These are phyloP conservation scores for Ganoderma lingzhi DNA, from an alignment of 1,284 basidiomycete genomes.

Conservation along the genomic window DNA sequence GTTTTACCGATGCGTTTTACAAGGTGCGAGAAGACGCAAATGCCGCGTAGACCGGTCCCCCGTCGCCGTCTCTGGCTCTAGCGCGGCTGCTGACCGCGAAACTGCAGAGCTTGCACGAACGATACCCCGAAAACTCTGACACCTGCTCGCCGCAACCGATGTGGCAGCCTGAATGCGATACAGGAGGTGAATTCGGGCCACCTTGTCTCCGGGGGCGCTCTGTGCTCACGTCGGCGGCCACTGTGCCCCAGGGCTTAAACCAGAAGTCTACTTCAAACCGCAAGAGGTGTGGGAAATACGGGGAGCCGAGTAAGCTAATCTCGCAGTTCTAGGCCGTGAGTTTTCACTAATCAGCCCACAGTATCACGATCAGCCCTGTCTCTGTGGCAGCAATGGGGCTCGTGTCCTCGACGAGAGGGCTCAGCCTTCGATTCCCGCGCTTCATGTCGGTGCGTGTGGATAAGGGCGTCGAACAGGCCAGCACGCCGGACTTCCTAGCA, in stretches of 20 bases:
- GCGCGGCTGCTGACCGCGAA: constrained; percentile 16
- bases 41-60: not conserved
- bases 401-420: constrained; percentile 73
- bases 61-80: not conserved
- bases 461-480: constrained; percentile 83
- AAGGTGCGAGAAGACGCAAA: constrained; percentile 52
- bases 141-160: constrained; percentile 67
- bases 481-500: constrained; percentile 76
- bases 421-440: constrained; percentile 90
- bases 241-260: constrained; percentile 63
- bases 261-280: constrained; percentile 88
- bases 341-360: constrained; percentile 40
- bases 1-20: constrained; percentile 91
- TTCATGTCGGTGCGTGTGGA: constrained; percentile 86
- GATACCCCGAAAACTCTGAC: constrained; percentile 72
- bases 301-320: constrained; percentile 80
- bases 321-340: not conserved
- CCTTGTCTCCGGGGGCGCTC: constrained; percentile 11
- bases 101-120: constrained; percentile 60
- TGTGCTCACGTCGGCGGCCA: constrained; percentile 21
- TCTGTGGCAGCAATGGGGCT: constrained; percentile 83
- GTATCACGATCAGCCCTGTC: constrained; percentile 89
- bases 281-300: constrained; percentile 92
- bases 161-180: constrained; percentile 67
- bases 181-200: constrained; percentile 59